Evolutionary conservation across 257 asterid genomes (phyloP).

Genomic region (Solanum piurae): DNA sequence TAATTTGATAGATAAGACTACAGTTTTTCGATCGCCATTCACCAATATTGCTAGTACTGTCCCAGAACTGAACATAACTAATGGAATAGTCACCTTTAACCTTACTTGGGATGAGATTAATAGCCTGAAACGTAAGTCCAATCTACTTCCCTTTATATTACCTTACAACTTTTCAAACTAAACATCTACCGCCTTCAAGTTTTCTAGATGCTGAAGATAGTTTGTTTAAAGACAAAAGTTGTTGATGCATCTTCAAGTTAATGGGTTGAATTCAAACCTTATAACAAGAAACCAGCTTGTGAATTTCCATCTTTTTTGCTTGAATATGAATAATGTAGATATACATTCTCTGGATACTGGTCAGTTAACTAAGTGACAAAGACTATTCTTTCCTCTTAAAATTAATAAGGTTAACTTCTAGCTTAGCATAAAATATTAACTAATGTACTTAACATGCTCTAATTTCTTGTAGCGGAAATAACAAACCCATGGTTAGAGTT

Average conservation of each 20-base stretch:
- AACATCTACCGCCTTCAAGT: background rate
- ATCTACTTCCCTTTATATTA: background rate
- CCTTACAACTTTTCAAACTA: background rate
- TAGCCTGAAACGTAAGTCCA: slow-evolving; percentile 43
- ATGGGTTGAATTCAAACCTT: background rate
- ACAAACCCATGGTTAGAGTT: slow-evolving; percentile 22
- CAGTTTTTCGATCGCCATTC: slow-evolving; percentile 23
- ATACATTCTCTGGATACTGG: background rate
- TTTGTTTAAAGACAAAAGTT: background rate
- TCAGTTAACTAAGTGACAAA: background rate
- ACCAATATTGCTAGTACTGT: slow-evolving; percentile 21
- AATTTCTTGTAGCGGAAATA: slow-evolving; percentile 49
- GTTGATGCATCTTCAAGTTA: background rate
- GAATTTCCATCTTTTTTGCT: background rate
- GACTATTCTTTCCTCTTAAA: background rate
- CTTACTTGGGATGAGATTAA: slow-evolving; percentile 70
- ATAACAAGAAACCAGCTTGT: background rate
- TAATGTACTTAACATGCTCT: background rate
- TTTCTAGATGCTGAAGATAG: background rate
- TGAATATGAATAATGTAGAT: background rate
- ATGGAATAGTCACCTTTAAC: slow-evolving; percentile 51
- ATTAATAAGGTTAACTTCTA: background rate
- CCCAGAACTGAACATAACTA: slow-evolving; percentile 30
- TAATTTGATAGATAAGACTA: slow-evolving; percentile 44
- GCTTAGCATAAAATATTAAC: background rate